A percentile compares a stretch with the other conserved stretches of the same genome.
phyloP scores from a whole-genome alignment of 1,284 basidiomycete genomes.

The Boletus chippewaensis region DNA sequence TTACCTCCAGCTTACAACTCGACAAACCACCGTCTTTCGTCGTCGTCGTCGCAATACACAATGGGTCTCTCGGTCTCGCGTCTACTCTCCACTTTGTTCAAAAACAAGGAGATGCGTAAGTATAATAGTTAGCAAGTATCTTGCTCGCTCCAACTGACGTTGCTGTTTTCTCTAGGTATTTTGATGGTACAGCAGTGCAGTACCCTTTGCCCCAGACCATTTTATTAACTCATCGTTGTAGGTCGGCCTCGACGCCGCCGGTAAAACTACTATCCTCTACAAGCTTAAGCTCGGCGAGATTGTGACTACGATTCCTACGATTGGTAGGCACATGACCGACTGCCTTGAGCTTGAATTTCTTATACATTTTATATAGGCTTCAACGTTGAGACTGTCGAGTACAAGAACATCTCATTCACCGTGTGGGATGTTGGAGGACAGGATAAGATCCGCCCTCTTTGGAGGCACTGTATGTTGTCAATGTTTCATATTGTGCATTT shows the following conservation, averaged over 20 bases:
- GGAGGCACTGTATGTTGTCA: conserved; percentile 88
- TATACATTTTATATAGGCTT: conserved; percentile 61
- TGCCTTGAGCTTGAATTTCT: conserved; percentile 12
- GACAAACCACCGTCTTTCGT: conserved; percentile 32
- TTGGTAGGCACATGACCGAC: conserved; percentile 58
- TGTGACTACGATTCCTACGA: conserved; percentile 98
- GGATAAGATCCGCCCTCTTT: conserved; percentile 85
- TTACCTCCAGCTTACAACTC: conserved; percentile 31
- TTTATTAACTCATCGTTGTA: conserved; percentile 26
- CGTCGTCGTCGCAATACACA: conserved; percentile 33
- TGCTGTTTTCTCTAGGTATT: conserved; percentile 48
- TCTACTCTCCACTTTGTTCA: conserved; percentile 84
- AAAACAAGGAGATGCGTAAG: conserved; percentile 99
- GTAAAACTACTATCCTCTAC: conserved; percentile 98
- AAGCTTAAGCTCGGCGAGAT: conserved; percentile 99
- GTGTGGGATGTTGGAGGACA: conserved; percentile 89
- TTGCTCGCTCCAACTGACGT: conserved; percentile 35
- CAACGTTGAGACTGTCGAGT: conserved; percentile 95
- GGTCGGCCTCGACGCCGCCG: conserved; percentile 96
- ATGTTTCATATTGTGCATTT: conserved; percentile 21
- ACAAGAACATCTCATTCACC: conserved; percentile 90
- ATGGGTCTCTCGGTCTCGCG: conserved; percentile 87
- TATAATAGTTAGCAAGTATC: conserved; percentile 28
- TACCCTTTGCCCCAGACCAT: conserved; percentile 11
- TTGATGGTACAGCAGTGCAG: conserved; percentile 49